phyloP scores from a whole-genome alignment of 2,329 filamentous ascomycete species.

The Arthrocladium fulminans region DNA sequence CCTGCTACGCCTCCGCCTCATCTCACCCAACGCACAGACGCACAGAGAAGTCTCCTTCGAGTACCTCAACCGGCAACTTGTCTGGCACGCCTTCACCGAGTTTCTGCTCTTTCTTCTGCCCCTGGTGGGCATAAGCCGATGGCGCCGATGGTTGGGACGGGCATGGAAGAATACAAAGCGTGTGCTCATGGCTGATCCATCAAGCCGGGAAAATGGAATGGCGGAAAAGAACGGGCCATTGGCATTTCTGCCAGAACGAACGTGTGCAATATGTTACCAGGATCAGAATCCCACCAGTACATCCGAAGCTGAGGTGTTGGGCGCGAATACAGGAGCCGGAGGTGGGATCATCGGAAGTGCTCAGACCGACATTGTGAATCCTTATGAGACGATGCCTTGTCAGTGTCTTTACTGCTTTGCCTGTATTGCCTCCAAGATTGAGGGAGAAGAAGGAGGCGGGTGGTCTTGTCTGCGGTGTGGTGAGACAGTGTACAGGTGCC shows the following conservation, averaged over 20 bases:
- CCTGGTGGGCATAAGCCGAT: constrained; percentile 86
- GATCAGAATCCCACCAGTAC: constrained; percentile 70
- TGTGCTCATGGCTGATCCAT: constrained; percentile 43
- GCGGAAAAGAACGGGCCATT: constrained; percentile 60
- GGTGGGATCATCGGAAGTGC: constrained; percentile 78
- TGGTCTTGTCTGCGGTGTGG: constrained; percentile 89
- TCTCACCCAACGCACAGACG: constrained; percentile 74
- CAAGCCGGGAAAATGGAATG: constrained; percentile 41
- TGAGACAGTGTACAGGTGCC: constrained; percentile 71
- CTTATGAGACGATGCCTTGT: constrained; percentile 83
- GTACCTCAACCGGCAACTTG: constrained; percentile 91
- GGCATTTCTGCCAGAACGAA: constrained; percentile 79
- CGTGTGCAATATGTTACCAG: constrained; percentile 93
- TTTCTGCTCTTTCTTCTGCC: constrained; percentile 97
- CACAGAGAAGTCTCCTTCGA: constrained; percentile 92
- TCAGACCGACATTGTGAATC: constrained; percentile 90
- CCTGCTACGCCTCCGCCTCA: constrained; percentile 71
- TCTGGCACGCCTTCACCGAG: constrained; percentile 99
- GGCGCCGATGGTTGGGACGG: constrained; percentile 79
- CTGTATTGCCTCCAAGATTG: constrained; percentile 80
- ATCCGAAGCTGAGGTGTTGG: constrained; percentile 67
- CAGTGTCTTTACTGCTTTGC: constrained; percentile 94
- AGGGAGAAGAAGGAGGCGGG: constrained; percentile 87
- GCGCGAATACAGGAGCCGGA: constrained; percentile 58
- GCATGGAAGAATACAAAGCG: constrained; percentile 75